Evolutionary conservation across 140 eudicot genomes (phyloP), one percentile per base, ranked within the genome.

Genomic region (Oenanthe javanica): DNA sequence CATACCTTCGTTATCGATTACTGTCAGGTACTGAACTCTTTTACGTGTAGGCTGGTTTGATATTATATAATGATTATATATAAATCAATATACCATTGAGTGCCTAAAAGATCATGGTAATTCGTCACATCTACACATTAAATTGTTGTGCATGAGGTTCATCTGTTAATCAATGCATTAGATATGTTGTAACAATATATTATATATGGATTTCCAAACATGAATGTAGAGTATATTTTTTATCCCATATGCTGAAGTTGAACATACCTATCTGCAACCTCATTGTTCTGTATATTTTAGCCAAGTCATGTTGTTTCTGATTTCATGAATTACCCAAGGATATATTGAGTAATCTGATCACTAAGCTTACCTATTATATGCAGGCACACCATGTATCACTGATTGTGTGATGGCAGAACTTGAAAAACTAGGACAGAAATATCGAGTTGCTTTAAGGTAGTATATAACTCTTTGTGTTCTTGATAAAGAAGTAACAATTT

Each of bases 321-420:
- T 55, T 76, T n/a, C 9, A 5, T 16, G 40, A 4, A 15, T 67
- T 15, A 49, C 23, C 18, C 8, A 66, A 48, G 77, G 78, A 14
- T 18, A 19, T 51, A 54, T 64, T 36, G 10, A 25, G 48, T 46
- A 21, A 16, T 45, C 46, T 75, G 12, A 64, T 47, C n/a, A 10
- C 13, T 61, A 59, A 2, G 75, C 77, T 42, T 72, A 14, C 43
- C 76, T 59, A 18, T 36, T 82, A 77, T 74, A 48, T 27, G 47
- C 50, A 96, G 99, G 99, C 75, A 96, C 99, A 84, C 99, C 99
- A 16, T 96, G 99, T 82, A 96, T 96, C 18, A 96, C 99, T 21
- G 99, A 96, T 85, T 96, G 99, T 88, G 99, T 96, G 70, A 96
- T 96, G 98, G 99, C 88, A 23, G 31, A 51, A 67, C 84, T 80